A percentile compares a stretch with the other conserved stretches of the same genome.
Evolutionary conservation across 495 filamentous ascomycete species (phyloP).

Genomic region (Massariosphaeria phaeospora): DNA sequence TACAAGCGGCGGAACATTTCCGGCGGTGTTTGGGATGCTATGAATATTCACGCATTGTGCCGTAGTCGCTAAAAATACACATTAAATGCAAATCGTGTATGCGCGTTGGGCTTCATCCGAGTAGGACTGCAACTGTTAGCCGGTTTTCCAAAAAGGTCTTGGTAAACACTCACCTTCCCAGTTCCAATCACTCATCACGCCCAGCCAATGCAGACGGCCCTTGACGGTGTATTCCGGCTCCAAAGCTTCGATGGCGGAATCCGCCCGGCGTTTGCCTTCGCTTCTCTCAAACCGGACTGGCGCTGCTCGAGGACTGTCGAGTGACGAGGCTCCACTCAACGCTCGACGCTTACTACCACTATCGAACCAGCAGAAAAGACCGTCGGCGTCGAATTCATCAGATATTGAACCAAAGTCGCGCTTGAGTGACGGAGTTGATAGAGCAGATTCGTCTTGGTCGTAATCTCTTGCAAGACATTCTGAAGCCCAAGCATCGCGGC

Average conservation of each 20-base stretch:
- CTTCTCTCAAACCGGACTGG: conserved; percentile 7
- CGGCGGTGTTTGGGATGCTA: too few relatives aligned
- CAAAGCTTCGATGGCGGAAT: conserved; percentile 29
- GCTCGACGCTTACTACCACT: conserved; percentile 15
- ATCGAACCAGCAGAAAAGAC: conserved; percentile 12
- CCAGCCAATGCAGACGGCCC: conserved; percentile 68
- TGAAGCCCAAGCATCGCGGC: conserved; percentile 44
- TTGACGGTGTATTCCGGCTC: conserved; percentile 61
- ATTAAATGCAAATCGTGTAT: too few relatives aligned
- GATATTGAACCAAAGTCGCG: conserved; percentile 15
- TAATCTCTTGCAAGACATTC: background rate
- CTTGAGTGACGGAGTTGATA: conserved; percentile 3
- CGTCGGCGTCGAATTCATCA: conserved; percentile 10
- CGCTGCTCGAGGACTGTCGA: conserved; percentile 2
- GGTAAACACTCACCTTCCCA: conserved; percentile 69
- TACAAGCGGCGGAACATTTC: too few relatives aligned
- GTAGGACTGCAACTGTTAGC: conserved; percentile 1
- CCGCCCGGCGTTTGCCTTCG: background rate
- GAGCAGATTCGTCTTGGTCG: background rate
- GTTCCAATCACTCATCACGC: conserved; percentile 72
- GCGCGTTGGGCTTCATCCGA: too few relatives aligned
- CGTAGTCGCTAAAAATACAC: too few relatives aligned
- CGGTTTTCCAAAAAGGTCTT: background rate
- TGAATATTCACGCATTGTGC: too few relatives aligned
- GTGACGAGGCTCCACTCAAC: background rate